Conservation (phyloP, 345 rosid genomes). For the Eucalyptus decipiens region DNA sequence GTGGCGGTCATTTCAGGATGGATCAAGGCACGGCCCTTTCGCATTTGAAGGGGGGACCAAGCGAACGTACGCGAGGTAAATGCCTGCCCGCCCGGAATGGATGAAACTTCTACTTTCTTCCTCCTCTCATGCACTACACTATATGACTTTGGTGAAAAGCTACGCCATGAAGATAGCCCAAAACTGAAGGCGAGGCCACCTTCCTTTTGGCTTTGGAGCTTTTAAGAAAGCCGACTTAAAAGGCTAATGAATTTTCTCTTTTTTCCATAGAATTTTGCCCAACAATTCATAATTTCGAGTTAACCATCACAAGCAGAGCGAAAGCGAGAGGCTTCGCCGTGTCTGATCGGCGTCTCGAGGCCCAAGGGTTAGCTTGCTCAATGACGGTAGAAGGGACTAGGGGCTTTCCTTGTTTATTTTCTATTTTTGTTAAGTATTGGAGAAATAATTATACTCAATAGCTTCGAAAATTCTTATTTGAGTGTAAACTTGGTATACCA, state of each 20-base stretch:
- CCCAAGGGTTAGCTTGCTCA: too few relatives aligned
- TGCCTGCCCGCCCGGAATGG: too few relatives aligned
- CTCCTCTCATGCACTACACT: background rate
- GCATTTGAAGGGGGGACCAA: background rate
- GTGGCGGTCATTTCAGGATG: background rate
- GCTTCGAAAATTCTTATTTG: background rate
- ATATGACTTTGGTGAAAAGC: background rate
- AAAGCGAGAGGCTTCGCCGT: background rate
- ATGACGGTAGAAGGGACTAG: background rate
- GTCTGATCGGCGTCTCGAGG: too few relatives aligned
- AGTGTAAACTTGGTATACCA: background rate
- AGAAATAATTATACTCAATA: background rate
- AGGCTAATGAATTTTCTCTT: background rate
- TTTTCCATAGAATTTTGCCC: background rate
- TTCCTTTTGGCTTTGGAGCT: background rate
- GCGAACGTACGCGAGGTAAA: too few relatives aligned
- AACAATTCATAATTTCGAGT: background rate
- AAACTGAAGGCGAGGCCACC: background rate
- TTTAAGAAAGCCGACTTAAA: background rate
- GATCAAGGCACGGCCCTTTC: background rate
- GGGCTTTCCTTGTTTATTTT: background rate
- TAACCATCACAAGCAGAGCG: background rate
- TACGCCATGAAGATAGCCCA: background rate
- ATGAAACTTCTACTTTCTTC: background rate
- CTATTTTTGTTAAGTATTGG: background rate